Percentiles rank a stretch among this genome's conserved stretches.
Evolutionary conservation across 2,329 filamentous ascomycete species (phyloP).

Genomic region (Colletotrichum scovillei): DNA sequence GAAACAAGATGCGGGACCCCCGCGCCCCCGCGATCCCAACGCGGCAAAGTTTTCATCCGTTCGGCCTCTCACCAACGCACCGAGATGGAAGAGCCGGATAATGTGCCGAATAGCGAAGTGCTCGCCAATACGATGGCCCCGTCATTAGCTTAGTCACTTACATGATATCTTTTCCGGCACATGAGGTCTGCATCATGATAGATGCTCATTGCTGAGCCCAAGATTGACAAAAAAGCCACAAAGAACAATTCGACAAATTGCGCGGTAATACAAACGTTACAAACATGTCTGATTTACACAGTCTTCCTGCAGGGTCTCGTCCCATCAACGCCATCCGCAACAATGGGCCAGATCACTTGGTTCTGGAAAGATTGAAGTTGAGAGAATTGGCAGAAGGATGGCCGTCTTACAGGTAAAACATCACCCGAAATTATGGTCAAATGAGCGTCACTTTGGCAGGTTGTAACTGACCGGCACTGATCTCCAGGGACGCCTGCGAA

Average conservation of each 20-base stretch:
- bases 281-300: background rate
- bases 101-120: background rate
- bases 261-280: too few species aligned
- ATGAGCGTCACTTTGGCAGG: too few species aligned
- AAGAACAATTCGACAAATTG: too few species aligned
- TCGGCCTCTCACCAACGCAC: background rate
- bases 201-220: background rate
- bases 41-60: slow-evolving; percentile 17
- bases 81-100: background rate
- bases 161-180: too few species aligned
- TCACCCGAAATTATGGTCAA: background rate
- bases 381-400: background rate
- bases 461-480: too few species aligned
- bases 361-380: background rate
- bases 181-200: background rate
- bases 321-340: background rate
- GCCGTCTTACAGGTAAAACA: background rate
- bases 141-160: background rate
- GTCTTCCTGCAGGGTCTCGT: background rate
- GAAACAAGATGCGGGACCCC: background rate
- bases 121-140: background rate
- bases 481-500: too few species aligned
- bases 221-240: background rate
- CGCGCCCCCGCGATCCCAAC: background rate
- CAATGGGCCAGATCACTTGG: background rate